A percentile compares a stretch with the other conserved stretches of the same genome.
phyloP scores from a whole-genome alignment of 2,329 filamentous ascomycete genomes.

The Lecanosticta acicola region DNA sequence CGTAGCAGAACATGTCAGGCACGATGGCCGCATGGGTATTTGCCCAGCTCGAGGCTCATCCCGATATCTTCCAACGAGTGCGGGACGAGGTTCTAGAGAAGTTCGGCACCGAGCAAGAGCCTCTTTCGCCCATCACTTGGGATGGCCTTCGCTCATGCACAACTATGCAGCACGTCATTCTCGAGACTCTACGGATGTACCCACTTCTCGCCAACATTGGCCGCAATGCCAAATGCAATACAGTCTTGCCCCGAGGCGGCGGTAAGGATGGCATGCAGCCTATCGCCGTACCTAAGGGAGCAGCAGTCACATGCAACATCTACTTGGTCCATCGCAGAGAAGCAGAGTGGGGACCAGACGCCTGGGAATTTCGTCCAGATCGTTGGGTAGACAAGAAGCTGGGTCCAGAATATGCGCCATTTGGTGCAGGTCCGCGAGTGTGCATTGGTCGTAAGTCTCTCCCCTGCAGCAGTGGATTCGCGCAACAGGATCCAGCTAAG shows the following conservation, averaged over 20 bases:
- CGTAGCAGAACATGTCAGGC: slow-evolving; percentile 50
- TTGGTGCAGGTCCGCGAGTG: slow-evolving; percentile 22
- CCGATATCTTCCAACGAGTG: slow-evolving; percentile 23
- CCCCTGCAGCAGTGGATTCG: neutral
- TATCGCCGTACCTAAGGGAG: slow-evolving; percentile 37
- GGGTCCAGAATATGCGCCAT: slow-evolving; percentile 16
- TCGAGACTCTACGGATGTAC: slow-evolving; percentile 40
- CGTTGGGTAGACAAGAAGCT: slow-evolving; percentile 24
- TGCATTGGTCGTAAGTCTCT: slow-evolving; percentile 14
- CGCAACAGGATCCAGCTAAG: no score
- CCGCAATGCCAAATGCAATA: slow-evolving; percentile 40
- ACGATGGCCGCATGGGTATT: slow-evolving; percentile 40
- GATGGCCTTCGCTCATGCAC: slow-evolving; percentile 19
- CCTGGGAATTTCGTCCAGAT: slow-evolving; percentile 38
- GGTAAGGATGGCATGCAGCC: slow-evolving; percentile 39
- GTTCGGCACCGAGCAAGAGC: slow-evolving; percentile 39
- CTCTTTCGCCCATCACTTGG: slow-evolving; percentile 13
- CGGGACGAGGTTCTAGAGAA: slow-evolving; percentile 20
- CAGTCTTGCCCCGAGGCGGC: slow-evolving; percentile 42
- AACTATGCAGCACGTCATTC: slow-evolving; percentile 41
- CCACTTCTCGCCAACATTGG: slow-evolving; percentile 45
- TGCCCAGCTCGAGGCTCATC: slow-evolving; percentile 27
- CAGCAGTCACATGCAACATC: slow-evolving; percentile 39
- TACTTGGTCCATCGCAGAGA: slow-evolving; percentile 46
- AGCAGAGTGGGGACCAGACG: slow-evolving; percentile 44